Evolutionary conservation across 2,329 filamentous ascomycete species (phyloP).

Genomic region (Corniculantispora saksenae): DNA sequence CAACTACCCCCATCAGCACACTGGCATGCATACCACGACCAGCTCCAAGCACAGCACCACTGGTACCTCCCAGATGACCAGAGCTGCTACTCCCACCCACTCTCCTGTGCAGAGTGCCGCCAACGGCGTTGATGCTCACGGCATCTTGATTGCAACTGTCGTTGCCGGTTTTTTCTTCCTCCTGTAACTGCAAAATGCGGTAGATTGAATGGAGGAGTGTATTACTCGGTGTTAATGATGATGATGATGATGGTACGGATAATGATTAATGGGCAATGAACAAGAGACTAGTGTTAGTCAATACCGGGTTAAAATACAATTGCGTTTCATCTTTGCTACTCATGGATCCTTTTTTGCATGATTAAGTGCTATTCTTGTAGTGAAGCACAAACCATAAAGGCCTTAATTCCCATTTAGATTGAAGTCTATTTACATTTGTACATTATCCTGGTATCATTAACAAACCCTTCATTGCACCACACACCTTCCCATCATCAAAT

Average conservation of each 20-base stretch:
- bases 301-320: constrained; percentile 6
- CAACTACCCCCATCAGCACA: neutral
- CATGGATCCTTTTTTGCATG: too few relatives aligned
- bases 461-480: neutral
- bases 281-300: constrained; percentile 9
- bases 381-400: neutral
- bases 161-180: neutral
- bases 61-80: neutral
- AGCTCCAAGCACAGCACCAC: neutral
- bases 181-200: neutral
- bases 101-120: neutral
- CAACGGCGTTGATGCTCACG: neutral
- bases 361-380: neutral
- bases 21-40: neutral
- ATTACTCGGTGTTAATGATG: neutral
- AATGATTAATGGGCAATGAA: neutral
- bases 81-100: neutral
- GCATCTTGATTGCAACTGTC: neutral
- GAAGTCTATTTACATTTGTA: constrained; percentile 3
- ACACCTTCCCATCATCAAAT: neutral
- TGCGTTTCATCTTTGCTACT: constrained; percentile 5
- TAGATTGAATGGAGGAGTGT: neutral
- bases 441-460: neutral
- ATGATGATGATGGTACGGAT: neutral
- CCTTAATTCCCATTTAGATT: neutral